These are phyloP conservation scores for Phascolomyces articulosus DNA, from an alignment of 371 early-diverging fungal species.

Conservation along the genomic window DNA sequence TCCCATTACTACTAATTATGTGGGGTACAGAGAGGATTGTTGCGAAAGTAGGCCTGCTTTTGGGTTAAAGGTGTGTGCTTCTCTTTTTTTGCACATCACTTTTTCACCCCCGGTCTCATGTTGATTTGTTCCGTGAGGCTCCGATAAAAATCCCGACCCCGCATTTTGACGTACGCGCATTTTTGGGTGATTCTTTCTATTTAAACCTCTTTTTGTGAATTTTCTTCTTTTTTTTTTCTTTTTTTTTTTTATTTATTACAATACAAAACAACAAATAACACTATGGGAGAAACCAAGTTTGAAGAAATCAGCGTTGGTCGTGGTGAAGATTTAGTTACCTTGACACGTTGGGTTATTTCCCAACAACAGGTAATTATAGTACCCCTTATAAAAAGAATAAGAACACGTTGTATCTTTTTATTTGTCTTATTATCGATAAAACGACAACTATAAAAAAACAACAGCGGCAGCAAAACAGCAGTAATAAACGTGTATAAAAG, in stretches of 20 bases:
- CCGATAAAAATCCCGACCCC: slow-evolving; percentile 2
- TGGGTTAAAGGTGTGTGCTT: neutral
- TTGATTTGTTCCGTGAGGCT: slow-evolving; percentile 4
- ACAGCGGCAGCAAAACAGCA: too few relatives aligned
- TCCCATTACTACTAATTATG: too few relatives aligned
- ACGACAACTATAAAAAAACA: too few relatives aligned
- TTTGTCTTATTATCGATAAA: neutral
- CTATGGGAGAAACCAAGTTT: slow-evolving; percentile 26
- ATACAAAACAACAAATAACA: neutral
- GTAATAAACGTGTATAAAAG: too few relatives aligned
- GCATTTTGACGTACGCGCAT: neutral
- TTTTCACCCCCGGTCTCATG: neutral
- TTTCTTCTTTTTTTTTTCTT: neutral
- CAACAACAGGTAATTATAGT: slow-evolving; percentile 72
- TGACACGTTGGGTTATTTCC: slow-evolving; percentile 91
- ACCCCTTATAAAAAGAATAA: too few relatives aligned
- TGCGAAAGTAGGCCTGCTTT: too few relatives aligned
- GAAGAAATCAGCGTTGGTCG: slow-evolving; percentile 49
- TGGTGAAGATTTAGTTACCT: slow-evolving; percentile 90
- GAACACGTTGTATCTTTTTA: neutral
- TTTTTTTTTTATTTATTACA: slow-evolving; percentile 13
- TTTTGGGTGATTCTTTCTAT: neutral
- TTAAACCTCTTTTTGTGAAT: neutral
- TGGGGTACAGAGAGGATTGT: too few relatives aligned
- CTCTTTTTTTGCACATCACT: neutral